Percentiles rank a stretch among this genome's conserved stretches.
phyloP scores from a whole-genome alignment of 2,329 filamentous ascomycete species.

The Calonectria pseudoturangicola region DNA sequence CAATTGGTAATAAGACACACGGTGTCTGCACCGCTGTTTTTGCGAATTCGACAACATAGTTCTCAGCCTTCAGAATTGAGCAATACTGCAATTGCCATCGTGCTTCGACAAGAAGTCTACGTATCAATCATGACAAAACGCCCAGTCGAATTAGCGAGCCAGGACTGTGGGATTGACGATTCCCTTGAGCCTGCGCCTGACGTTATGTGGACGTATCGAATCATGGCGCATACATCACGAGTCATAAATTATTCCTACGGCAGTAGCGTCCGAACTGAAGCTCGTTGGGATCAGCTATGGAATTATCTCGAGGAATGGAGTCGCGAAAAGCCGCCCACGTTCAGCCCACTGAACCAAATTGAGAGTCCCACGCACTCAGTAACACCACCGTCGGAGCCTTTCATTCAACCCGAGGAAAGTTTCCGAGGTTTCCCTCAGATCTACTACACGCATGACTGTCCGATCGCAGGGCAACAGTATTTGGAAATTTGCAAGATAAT shows the following conservation, averaged over 20 bases:
- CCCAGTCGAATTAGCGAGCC: background rate
- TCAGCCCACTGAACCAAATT: background rate
- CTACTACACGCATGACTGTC: constrained; percentile 6
- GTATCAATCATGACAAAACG: constrained; percentile 28
- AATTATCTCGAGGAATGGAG: constrained; percentile 18
- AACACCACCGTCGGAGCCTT: background rate
- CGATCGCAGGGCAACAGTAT: constrained; percentile 2
- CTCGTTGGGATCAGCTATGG: constrained; percentile 19
- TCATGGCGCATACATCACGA: constrained; percentile 23
- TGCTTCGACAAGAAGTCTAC: constrained; percentile 26
- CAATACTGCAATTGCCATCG: constrained; percentile 17
- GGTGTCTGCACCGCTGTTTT: constrained; percentile 16
- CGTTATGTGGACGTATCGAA: constrained; percentile 22
- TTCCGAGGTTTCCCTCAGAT: constrained; percentile 3
- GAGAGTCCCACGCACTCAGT: background rate
- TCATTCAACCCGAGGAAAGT: background rate
- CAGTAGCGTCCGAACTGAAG: background rate
- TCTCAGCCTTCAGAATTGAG: background rate
- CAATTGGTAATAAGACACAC: constrained; percentile 5
- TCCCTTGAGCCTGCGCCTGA: constrained; percentile 11
- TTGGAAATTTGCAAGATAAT: constrained; percentile 19
- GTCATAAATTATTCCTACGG: constrained; percentile 20
- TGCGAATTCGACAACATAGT: constrained; percentile 11
- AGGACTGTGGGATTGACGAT: constrained; percentile 22
- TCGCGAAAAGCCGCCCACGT: background rate